Evolutionary conservation across 1,284 basidiomycete genomes (phyloP).

Genomic region (Meira miltonrushii): DNA sequence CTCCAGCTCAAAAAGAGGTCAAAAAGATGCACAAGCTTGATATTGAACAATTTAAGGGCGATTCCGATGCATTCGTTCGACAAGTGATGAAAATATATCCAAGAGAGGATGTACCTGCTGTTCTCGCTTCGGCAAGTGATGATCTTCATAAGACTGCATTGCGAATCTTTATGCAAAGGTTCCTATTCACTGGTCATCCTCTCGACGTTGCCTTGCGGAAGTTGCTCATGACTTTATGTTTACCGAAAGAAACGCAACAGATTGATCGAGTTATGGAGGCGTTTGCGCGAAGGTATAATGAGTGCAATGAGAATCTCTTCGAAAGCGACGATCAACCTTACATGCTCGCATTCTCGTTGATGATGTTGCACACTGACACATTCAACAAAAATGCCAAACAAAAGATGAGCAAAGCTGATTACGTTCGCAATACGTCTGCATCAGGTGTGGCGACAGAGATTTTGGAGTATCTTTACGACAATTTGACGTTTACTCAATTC

Average conservation of each 20-base stretch:
- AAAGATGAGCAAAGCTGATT: conserved; percentile 68
- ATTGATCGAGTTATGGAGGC: conserved; percentile 96
- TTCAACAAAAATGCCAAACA: conserved; percentile 97
- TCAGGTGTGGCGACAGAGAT: conserved; percentile 80
- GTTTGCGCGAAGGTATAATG: conserved; percentile 77
- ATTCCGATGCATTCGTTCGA: conserved; percentile 30
- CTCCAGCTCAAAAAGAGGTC: not conserved
- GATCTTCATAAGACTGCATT: conserved; percentile 69
- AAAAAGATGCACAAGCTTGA: not conserved
- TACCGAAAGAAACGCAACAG: conserved; percentile 94
- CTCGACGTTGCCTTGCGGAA: conserved; percentile 87
- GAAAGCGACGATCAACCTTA: conserved; percentile 73
- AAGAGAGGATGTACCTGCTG: conserved; percentile 30
- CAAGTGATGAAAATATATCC: conserved; percentile 22
- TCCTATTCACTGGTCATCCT: conserved; percentile 75
- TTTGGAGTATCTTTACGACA: conserved; percentile 94
- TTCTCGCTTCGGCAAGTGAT: conserved; percentile 61
- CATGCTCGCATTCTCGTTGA: conserved; percentile 91
- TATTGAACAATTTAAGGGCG: conserved; percentile 18
- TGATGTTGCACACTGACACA: conserved; percentile 97
- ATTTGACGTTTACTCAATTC: conserved; percentile 86
- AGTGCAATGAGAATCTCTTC: conserved; percentile 80
- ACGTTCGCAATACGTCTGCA: conserved; percentile 50
- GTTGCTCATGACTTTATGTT: conserved; percentile 80
- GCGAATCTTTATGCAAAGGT: conserved; percentile 67